These are phyloP conservation scores for Fonsecaea nubica DNA, from an alignment of 2,329 filamentous ascomycete genomes.

Conservation along the genomic window DNA sequence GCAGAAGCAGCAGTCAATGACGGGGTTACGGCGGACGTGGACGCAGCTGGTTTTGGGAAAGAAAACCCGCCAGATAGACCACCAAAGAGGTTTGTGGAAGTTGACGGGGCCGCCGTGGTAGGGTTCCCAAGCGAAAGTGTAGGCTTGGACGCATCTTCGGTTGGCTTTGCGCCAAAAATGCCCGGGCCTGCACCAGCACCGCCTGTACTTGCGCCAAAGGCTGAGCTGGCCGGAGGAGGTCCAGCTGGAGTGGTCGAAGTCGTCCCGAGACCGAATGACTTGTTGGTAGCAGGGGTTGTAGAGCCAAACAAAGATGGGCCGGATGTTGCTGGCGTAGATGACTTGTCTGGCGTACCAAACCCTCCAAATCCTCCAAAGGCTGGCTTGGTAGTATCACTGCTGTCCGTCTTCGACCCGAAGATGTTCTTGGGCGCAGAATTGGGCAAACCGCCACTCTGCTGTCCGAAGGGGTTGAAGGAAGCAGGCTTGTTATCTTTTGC, in stretches of 20 bases:
- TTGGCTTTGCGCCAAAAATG: conserved; percentile 45
- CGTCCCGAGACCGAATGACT: conserved; percentile 47
- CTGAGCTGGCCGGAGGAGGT: conserved; percentile 50
- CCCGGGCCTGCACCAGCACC: conserved; percentile 35
- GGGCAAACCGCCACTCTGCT: conserved; percentile 8
- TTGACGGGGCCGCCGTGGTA: conserved; percentile 41
- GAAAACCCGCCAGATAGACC: conserved; percentile 22
- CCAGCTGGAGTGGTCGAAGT: conserved; percentile 59
- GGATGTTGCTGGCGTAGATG: conserved; percentile 37
- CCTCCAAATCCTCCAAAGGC: conserved; percentile 25
- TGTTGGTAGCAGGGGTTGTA: conserved; percentile 45
- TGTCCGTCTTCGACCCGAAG: conserved; percentile 24
- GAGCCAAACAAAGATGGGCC: conserved; percentile 47
- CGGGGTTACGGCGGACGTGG: conserved; percentile 19
- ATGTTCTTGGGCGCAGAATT: conserved; percentile 12
- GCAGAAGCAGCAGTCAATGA: conserved; percentile 19
- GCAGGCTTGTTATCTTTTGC: conserved; percentile 28
- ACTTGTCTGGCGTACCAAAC: conserved; percentile 35
- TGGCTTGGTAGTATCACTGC: conserved; percentile 23
- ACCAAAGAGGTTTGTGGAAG: conserved; percentile 50
- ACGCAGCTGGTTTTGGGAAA: conserved; percentile 28
- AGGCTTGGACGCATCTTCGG: conserved; percentile 36
- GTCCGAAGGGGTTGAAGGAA: conserved; percentile 34
- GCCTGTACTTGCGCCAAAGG: conserved; percentile 43
- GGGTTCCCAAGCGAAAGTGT: conserved; percentile 43